Conservation (phyloP, 129 eudicot genomes). For the Saussurea involucrata region DNA sequence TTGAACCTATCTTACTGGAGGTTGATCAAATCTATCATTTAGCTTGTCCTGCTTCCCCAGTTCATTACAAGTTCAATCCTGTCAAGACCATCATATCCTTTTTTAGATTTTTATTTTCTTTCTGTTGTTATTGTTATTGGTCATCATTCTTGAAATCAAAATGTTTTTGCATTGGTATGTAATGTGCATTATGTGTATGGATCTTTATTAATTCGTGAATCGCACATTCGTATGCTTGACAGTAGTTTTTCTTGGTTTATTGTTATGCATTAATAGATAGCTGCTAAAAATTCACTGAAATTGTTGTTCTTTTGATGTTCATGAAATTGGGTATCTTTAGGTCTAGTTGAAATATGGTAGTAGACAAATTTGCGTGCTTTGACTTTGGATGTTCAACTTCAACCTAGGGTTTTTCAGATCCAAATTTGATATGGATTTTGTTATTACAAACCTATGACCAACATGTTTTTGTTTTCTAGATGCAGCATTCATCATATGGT, state of each 20-base stretch:
- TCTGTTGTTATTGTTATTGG: not conserved
- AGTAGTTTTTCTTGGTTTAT: not conserved
- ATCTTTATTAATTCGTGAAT: not conserved
- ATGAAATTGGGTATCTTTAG: not conserved
- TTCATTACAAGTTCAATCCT: conserved; percentile 90
- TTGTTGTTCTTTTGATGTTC: not conserved
- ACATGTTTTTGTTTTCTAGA: not conserved
- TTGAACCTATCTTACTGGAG: conserved; percentile 77
- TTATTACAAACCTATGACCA: not conserved
- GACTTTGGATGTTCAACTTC: not conserved
- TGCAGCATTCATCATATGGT: not conserved
- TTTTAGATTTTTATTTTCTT: not conserved
- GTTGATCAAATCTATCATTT: conserved; percentile 94
- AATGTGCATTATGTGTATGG: not conserved
- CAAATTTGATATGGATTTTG: not conserved
- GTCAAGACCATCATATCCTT: conserved; percentile 96
- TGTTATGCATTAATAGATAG: not conserved
- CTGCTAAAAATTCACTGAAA: not conserved
- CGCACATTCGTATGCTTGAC: not conserved
- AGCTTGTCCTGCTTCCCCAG: conserved; percentile 94
- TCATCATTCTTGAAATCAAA: not conserved
- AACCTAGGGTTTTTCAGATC: not conserved
- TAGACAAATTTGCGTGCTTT: not conserved
- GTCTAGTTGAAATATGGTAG: not conserved
- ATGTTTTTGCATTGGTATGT: not conserved